phyloP scores from a whole-genome alignment of 2,329 filamentous ascomycete species.

The Penicillium polonicum region DNA sequence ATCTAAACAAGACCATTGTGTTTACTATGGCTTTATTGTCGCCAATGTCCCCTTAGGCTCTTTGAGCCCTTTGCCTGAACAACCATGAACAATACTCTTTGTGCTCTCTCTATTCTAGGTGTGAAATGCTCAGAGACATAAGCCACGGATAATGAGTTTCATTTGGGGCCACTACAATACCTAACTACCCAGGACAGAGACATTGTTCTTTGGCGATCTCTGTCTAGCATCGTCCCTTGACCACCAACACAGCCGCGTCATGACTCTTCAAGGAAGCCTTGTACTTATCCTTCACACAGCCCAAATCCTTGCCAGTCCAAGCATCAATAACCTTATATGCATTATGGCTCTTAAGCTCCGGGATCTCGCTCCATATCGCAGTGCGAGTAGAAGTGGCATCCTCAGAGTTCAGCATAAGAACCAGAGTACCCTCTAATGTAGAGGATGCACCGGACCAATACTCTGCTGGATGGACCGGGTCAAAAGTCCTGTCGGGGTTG shows the following conservation, averaged over 20 bases:
- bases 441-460: constrained; percentile 38
- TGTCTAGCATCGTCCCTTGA: constrained; percentile 18
- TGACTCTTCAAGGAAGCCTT: constrained; percentile 27
- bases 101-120: not conserved
- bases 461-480: constrained; percentile 35
- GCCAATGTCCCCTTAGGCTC: not conserved
- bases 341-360: constrained; percentile 22
- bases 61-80: not conserved
- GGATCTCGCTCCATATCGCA: constrained; percentile 33
- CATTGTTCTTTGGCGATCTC: not conserved
- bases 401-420: constrained; percentile 36
- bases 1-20: not conserved
- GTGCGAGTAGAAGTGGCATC: constrained; percentile 21
- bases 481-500: constrained; percentile 37
- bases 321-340: constrained; percentile 29
- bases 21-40: not conserved
- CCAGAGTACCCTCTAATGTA: constrained; percentile 28
- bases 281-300: constrained; percentile 30
- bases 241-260: constrained; percentile 33
- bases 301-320: constrained; percentile 33
- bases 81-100: not conserved
- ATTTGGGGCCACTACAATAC: too few species aligned
- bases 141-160: not conserved
- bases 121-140: not conserved
- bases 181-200: not conserved